Evolutionary conservation across 441 rosid genomes (phyloP).

Genomic region (Corymbia calophylla): DNA sequence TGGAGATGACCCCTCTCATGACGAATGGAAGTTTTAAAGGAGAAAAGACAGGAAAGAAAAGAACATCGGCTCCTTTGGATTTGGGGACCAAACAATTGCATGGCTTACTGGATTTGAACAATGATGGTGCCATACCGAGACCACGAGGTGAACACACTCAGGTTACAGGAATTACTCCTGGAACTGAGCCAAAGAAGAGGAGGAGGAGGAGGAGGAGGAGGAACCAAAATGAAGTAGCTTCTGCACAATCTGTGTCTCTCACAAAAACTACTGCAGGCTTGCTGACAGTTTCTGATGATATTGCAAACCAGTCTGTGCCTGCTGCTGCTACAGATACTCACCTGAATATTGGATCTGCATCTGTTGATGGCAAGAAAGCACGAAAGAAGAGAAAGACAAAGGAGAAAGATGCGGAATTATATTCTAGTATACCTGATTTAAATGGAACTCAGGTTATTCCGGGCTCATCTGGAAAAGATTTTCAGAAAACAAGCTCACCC

Average conservation of each 20-base stretch:
- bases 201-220: slow-evolving; percentile 25
- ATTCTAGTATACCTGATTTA: slow-evolving; percentile 45
- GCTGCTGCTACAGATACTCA: background rate
- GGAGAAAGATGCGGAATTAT: slow-evolving; percentile 20
- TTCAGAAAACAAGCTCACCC: slow-evolving; percentile 14
- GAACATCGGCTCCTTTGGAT: background rate
- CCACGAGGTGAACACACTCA: slow-evolving; percentile 10
- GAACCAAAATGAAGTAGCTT: slow-evolving; percentile 1
- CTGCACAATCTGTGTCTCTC: background rate
- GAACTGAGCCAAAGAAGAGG: slow-evolving; percentile 16
- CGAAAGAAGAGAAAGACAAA: slow-evolving; percentile 46
- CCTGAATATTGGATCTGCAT: slow-evolving; percentile 8
- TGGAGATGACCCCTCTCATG: slow-evolving; percentile 13
- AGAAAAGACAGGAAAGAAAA: slow-evolving; percentile 3
- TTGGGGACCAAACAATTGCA: slow-evolving; percentile 12
- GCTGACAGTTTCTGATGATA: slow-evolving; percentile 17
- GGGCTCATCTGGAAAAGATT: slow-evolving; percentile 4
- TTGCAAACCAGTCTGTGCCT: slow-evolving; percentile 9
- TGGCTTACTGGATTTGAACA: slow-evolving; percentile 61
- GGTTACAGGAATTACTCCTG: slow-evolving; percentile 1
- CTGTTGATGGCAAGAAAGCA: slow-evolving; percentile 15
- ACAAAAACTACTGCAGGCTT: slow-evolving; percentile 1
- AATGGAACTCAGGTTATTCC: slow-evolving; percentile 36
- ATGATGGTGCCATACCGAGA: slow-evolving; percentile 17
- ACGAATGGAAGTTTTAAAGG: slow-evolving; percentile 12